Evolutionary conservation across 306 rosid genomes (phyloP).

Genomic region (Vigna hirtella): DNA sequence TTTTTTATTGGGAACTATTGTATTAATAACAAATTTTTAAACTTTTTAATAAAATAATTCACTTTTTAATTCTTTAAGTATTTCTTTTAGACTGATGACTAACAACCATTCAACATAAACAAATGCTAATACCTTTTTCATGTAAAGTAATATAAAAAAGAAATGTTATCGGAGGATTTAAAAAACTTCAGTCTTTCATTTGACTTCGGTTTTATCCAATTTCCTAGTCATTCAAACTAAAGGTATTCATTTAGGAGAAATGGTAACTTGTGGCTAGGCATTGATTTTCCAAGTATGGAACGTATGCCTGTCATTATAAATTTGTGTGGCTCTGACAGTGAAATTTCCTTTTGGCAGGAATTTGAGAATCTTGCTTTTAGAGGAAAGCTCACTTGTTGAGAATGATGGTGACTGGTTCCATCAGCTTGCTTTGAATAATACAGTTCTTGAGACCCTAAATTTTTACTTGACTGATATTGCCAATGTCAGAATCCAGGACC

Average conservation of each 20-base stretch:
- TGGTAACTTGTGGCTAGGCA: not conserved
- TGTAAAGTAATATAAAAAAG: not conserved
- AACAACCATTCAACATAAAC: not conserved
- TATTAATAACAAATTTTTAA: not conserved
- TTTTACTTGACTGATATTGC: conserved; percentile 83
- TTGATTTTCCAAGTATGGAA: not conserved
- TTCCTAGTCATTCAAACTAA: conserved; percentile 3
- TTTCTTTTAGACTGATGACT: not conserved
- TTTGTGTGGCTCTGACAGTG: conserved; percentile 8
- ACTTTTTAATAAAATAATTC: not conserved
- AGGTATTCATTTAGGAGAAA: not conserved
- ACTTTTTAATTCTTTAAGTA: not conserved
- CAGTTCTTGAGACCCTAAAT: conserved; percentile 83
- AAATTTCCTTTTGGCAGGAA: conserved; percentile 56
- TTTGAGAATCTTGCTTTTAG: conserved; percentile 81
- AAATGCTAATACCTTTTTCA: not conserved
- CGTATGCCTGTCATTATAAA: conserved; percentile 19
- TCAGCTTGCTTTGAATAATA: conserved; percentile 82
- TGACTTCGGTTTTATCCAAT: conserved; percentile 15
- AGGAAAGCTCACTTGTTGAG: conserved; percentile 74
- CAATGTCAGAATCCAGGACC: conserved; percentile 67
- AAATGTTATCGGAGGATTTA: not conserved
- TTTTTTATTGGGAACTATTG: not conserved
- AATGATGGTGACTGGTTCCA: conserved; percentile 87
- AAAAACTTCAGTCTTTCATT: not conserved